phyloP scores from a whole-genome alignment of 148 eudicot genomes.

The Cornus kousa region DNA sequence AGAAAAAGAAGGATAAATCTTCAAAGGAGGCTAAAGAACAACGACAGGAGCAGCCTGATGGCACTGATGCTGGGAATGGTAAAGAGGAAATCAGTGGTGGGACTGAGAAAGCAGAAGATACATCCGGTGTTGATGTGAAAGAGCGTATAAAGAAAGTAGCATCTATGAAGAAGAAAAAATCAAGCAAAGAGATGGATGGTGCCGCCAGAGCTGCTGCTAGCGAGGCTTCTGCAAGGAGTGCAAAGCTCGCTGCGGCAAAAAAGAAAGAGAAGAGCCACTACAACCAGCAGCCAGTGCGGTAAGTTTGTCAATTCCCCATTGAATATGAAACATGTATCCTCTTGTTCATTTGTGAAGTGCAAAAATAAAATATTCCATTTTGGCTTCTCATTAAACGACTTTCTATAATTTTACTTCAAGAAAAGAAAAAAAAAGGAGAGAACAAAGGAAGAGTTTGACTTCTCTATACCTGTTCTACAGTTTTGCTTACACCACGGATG shows the following conservation, averaged over 20 bases:
- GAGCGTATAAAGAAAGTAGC: constrained; percentile 81
- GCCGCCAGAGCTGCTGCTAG: constrained; percentile 82
- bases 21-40: constrained; percentile 66
- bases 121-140: constrained; percentile 66
- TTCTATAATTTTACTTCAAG: no score
- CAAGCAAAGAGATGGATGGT: constrained; percentile 76
- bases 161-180: constrained; percentile 83
- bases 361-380: not conserved
- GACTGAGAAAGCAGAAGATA: constrained; percentile 47
- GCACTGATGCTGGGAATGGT: constrained; percentile 28
- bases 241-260: constrained; percentile 95
- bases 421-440: no score
- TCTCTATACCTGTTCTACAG: no score
- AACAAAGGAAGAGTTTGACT: no score
- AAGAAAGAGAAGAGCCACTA: constrained; percentile 29
- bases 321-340: not conserved
- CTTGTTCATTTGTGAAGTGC: constrained; percentile 17
- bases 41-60: constrained; percentile 44
- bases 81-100: constrained; percentile 32
- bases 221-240: constrained; percentile 93
- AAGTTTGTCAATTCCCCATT: constrained; percentile 14
- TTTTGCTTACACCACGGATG: no score
- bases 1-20: constrained; percentile 84
- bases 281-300: constrained; percentile 94
- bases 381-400: no score